Conservation (phyloP, 768 basidiomycete species). For the Boletus subparvulus region DNA sequence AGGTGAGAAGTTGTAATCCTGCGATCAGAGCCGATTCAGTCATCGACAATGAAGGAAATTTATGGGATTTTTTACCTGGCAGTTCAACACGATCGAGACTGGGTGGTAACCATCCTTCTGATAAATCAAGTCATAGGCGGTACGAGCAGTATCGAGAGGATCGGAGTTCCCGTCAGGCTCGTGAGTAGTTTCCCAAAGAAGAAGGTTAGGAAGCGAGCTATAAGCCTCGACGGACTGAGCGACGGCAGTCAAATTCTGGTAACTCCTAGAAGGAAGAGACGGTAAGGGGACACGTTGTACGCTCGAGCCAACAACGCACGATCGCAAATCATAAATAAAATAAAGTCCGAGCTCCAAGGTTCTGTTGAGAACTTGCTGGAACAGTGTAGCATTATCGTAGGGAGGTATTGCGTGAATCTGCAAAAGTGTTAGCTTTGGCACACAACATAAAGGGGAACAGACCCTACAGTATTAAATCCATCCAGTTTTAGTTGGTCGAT, state of each 20-base stretch:
- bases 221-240: slow-evolving; percentile 62
- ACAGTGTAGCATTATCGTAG: slow-evolving; percentile 52
- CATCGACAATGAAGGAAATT: too few species aligned
- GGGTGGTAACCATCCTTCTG: slow-evolving; percentile 58
- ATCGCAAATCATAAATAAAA: slow-evolving; percentile 80
- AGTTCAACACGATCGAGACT: slow-evolving; percentile 54
- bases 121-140: slow-evolving; percentile 48
- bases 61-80: slow-evolving; percentile 26
- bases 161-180: slow-evolving; percentile 72
- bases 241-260: slow-evolving; percentile 61
- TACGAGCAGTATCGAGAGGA: slow-evolving; percentile 55
- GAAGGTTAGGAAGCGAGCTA: slow-evolving; percentile 63
- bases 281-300: background rate
- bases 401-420: slow-evolving; percentile 74
- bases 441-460: background rate
- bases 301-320: slow-evolving; percentile 29
- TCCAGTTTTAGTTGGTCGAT: slow-evolving; percentile 58
- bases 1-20: slow-evolving; percentile 61
- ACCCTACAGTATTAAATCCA: slow-evolving; percentile 39
- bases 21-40: background rate
- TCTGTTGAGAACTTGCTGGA: slow-evolving; percentile 20
- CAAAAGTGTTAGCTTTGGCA: slow-evolving; percentile 26
- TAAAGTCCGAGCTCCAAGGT: slow-evolving; percentile 40
- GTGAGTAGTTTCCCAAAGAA: slow-evolving; percentile 72
- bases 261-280: slow-evolving; percentile 37